Evolutionary conservation across 495 filamentous ascomycete genomes (phyloP).

Genomic region (Tuber aestivum): DNA sequence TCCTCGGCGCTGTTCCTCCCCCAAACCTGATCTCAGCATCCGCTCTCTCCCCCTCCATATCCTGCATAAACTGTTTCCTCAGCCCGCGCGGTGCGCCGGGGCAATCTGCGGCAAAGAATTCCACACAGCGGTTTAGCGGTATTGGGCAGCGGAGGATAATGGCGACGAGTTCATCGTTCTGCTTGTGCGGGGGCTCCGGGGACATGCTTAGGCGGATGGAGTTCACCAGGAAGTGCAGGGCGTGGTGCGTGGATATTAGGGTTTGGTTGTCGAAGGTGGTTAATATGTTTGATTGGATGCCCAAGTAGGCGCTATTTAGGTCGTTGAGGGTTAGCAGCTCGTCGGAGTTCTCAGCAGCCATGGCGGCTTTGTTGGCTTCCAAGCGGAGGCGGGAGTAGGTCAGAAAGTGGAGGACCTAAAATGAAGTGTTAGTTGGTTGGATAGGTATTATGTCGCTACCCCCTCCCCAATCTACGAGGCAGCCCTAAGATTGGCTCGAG

Average conservation of each 20-base stretch:
- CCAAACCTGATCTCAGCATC: slow-evolving; percentile 30
- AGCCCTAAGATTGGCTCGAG: not conserved
- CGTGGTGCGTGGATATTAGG: slow-evolving; percentile 41
- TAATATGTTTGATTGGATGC: slow-evolving; percentile 35
- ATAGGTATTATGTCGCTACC: not conserved
- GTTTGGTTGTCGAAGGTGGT: slow-evolving; percentile 28
- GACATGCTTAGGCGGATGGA: slow-evolving; percentile 38
- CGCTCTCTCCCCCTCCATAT: slow-evolving; percentile 42
- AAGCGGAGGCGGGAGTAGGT: slow-evolving; percentile 40
- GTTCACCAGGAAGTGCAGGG: slow-evolving; percentile 42
- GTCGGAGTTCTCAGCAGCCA: slow-evolving; percentile 38
- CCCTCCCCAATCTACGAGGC: not conserved
- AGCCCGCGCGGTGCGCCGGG: slow-evolving; percentile 26
- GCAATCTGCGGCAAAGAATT: slow-evolving; percentile 41
- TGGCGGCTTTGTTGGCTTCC: slow-evolving; percentile 28
- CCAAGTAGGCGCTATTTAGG: slow-evolving; percentile 26
- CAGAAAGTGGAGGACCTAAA: slow-evolving; percentile 40
- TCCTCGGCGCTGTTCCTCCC: slow-evolving; percentile 16
- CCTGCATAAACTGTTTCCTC: slow-evolving; percentile 41
- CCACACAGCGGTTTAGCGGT: slow-evolving; percentile 33
- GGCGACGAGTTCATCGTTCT: slow-evolving; percentile 39
- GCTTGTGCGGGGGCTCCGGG: slow-evolving; percentile 42
- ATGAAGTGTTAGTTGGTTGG: slow-evolving; percentile 12
- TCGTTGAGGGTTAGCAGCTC: slow-evolving; percentile 31
- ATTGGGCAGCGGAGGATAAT: slow-evolving; percentile 37